These are phyloP conservation scores for Rubia yunnanensis DNA, from an alignment of 257 asterid genomes.

Conservation along the genomic window DNA sequence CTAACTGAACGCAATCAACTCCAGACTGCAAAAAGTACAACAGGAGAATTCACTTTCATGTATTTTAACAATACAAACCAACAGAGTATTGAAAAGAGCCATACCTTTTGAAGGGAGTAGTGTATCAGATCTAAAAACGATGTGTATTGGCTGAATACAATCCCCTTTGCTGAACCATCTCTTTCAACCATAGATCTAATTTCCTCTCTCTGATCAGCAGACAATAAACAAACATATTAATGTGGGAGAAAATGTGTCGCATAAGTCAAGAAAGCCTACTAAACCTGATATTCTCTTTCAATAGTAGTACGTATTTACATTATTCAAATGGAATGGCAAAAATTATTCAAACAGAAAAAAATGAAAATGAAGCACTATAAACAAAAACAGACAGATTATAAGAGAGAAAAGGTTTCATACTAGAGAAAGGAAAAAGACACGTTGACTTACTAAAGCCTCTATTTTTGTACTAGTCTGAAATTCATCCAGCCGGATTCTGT, in stretches of 20 bases:
- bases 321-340: too few species aligned
- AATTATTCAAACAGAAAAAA: too few species aligned
- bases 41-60: slow-evolving; percentile 4
- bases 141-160: slow-evolving; percentile 93
- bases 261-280: slow-evolving; percentile 2
- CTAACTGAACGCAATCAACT: slow-evolving; percentile 64
- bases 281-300: neutral
- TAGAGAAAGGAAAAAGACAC: neutral
- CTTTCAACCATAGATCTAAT: slow-evolving; percentile 86
- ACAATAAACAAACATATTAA: slow-evolving; percentile 10
- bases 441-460: slow-evolving; percentile 75
- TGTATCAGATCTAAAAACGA: slow-evolving; percentile 92
- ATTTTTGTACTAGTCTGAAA: slow-evolving; percentile 92
- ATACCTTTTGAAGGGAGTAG: slow-evolving; percentile 74
- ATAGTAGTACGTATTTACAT: too few species aligned
- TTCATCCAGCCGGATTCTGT: slow-evolving; percentile 58
- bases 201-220: slow-evolving; percentile 75
- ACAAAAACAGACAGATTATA: neutral
- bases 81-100: neutral
- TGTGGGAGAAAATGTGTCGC: neutral
- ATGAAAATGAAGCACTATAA: neutral
- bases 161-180: slow-evolving; percentile 96
- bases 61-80: slow-evolving; percentile 9
- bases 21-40: slow-evolving; percentile 50
- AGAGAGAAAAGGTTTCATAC: neutral